A percentile compares a stretch with the other conserved stretches of the same genome.
These are phyloP conservation scores for Puya raimondii DNA, from an alignment of 176 grass and related monocot genomes.

Conservation along the genomic window DNA sequence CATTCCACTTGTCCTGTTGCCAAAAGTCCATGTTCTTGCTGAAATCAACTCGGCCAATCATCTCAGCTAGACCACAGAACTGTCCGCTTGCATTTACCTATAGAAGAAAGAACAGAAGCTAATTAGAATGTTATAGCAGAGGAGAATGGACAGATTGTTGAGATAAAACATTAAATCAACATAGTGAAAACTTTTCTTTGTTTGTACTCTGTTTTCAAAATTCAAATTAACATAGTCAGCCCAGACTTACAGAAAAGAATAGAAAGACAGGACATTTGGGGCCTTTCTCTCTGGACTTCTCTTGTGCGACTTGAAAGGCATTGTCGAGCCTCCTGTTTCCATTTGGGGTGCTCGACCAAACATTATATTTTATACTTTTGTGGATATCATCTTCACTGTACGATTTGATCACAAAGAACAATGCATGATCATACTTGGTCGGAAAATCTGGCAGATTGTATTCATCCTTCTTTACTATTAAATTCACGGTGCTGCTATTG, in stretches of 20 bases:
- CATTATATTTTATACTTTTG: conserved; percentile 29
- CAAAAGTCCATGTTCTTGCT: conserved; percentile 22
- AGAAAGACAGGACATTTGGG: conserved; percentile 17
- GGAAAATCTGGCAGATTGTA: conserved; percentile 22
- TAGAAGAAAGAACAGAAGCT: background rate
- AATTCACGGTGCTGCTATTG: background rate
- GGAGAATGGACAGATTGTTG: background rate
- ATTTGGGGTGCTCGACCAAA: conserved; percentile 26
- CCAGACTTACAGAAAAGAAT: conserved; percentile 23
- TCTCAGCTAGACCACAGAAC: conserved; percentile 22
- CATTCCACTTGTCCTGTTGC: conserved; percentile 31
- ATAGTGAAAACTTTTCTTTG: too few species aligned
- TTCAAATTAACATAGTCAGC: too few species aligned
- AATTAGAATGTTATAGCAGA: background rate
- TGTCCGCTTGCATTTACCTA: conserved; percentile 26
- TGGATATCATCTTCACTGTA: conserved; percentile 31
- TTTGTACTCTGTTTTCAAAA: too few species aligned
- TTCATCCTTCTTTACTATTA: conserved; percentile 9
- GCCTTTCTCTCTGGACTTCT: conserved; percentile 9
- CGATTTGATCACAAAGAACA: conserved; percentile 25
- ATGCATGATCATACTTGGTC: conserved; percentile 13
- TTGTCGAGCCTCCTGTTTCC: conserved; percentile 27
- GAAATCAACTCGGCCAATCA: conserved; percentile 23
- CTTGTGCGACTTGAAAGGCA: conserved; percentile 22
- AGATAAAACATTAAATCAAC: too few species aligned